Evolutionary conservation across 352 stramenopile genomes (phyloP).

Genomic region (Phytophthora melonis): DNA sequence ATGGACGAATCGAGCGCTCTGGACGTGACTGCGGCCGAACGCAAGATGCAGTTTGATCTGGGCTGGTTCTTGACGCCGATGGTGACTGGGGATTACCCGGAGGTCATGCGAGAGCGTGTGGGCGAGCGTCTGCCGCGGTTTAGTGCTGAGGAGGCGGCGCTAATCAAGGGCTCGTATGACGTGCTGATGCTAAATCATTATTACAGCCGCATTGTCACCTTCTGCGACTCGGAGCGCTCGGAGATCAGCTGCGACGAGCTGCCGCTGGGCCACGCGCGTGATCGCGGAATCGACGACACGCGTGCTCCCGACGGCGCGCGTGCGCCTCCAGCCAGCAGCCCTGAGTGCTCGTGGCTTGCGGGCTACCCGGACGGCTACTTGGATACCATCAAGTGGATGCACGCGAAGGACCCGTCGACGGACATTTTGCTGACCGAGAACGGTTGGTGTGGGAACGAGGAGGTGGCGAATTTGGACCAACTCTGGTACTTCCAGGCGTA

Average conservation of each 20-base stretch:
- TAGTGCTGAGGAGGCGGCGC: conserved; percentile 69
- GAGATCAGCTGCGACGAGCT: conserved; percentile 45
- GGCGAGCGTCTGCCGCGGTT: conserved; percentile 89
- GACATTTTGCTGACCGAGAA: conserved; percentile 78
- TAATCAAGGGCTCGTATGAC: conserved; percentile 91
- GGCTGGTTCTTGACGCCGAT: conserved; percentile 95
- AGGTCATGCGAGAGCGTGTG: conserved; percentile 87
- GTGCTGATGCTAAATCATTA: conserved; percentile 97
- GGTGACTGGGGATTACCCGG: conserved; percentile 92
- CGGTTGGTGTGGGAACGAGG: conserved; percentile 64
- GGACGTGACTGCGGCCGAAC: conserved; percentile 72
- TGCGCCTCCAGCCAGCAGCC: conserved; percentile 23
- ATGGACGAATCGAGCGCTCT: conserved; percentile 62
- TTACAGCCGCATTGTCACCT: conserved; percentile 55
- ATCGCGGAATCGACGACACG: conserved; percentile 61
- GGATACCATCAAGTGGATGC: conserved; percentile 73
- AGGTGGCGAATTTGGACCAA: conserved; percentile 62
- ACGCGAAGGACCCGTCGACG: conserved; percentile 53
- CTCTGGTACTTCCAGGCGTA: conserved; percentile 68
- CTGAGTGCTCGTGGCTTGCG: conserved; percentile 51
- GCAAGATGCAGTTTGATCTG: conserved; percentile 91
- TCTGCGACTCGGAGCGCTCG: conserved; percentile 52
- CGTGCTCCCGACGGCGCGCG: conserved; percentile 68
- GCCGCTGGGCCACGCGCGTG: conserved; percentile 48
- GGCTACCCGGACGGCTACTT: conserved; percentile 66